Evolutionary conservation across 2,329 filamentous ascomycete genomes (phyloP).

Genomic region (Nemania sp.): DNA sequence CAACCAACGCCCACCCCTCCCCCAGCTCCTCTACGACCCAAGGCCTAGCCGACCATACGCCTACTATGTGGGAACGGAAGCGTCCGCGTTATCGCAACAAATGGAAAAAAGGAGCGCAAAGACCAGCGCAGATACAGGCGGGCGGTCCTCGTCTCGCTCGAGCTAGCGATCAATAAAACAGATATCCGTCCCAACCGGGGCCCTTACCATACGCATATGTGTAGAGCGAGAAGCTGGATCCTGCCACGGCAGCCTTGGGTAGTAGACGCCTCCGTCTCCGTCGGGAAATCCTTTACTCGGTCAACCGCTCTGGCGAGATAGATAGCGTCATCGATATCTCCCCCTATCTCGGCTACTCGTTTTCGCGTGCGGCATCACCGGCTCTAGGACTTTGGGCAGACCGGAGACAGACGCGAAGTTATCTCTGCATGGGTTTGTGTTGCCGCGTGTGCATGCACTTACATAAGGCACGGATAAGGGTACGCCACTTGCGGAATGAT

Average conservation of each 20-base stretch:
- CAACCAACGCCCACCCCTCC: too few relatives aligned
- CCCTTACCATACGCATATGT: neutral
- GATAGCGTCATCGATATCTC: neutral
- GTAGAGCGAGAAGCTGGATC: neutral
- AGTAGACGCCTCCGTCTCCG: neutral
- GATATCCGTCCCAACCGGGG: neutral
- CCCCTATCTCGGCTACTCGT: neutral
- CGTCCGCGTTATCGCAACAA: neutral
- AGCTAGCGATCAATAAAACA: neutral
- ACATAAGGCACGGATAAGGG: neutral
- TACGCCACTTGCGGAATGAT: neutral
- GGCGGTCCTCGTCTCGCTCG: neutral
- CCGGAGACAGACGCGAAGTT: constrained; percentile 7
- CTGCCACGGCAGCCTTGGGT: neutral
- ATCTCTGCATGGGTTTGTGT: neutral
- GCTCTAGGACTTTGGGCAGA: constrained; percentile 8
- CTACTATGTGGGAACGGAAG: neutral
- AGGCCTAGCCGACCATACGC: too few relatives aligned
- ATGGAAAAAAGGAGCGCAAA: neutral
- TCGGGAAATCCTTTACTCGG: neutral
- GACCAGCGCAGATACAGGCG: neutral
- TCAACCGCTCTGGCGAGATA: neutral
- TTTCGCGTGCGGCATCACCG: constrained; percentile 6
- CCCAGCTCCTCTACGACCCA: too few relatives aligned
- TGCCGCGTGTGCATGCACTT: neutral